These are phyloP conservation scores for Psilocybe azurescens DNA, from an alignment of 768 basidiomycete species.

Conservation along the genomic window DNA sequence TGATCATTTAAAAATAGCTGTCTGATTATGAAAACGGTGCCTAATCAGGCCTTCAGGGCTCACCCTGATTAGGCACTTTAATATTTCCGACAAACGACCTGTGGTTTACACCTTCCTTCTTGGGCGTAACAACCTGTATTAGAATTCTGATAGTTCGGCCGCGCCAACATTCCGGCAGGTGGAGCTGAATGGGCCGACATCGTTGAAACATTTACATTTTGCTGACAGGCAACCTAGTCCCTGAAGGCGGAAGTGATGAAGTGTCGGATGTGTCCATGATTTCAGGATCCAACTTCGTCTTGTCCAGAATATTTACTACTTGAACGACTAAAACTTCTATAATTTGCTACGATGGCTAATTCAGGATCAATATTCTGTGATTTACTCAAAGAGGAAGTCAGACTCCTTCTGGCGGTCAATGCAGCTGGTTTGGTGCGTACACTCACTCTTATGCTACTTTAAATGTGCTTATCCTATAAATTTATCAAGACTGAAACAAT, in stretches of 20 bases:
- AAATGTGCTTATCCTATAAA: background rate
- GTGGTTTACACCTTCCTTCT: too few relatives aligned
- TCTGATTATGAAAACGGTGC: too few relatives aligned
- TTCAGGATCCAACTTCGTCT: too few relatives aligned
- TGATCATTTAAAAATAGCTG: too few relatives aligned
- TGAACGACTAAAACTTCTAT: too few relatives aligned
- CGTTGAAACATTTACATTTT: too few relatives aligned
- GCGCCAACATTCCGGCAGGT: background rate
- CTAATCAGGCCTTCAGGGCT: too few relatives aligned
- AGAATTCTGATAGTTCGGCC: background rate
- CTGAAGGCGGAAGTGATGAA: background rate
- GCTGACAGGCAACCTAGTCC: background rate
- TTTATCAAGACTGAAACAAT: slow-evolving; percentile 5
- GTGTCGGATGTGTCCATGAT: background rate
- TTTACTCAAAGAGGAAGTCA: slow-evolving; percentile 2
- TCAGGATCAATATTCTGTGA: background rate
- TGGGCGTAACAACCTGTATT: too few relatives aligned
- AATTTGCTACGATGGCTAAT: background rate
- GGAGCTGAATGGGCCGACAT: background rate
- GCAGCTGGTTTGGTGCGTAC: slow-evolving; percentile 9
- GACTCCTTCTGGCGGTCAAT: slow-evolving; percentile 6
- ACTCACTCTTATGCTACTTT: background rate
- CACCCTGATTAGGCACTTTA: too few relatives aligned
- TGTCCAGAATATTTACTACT: too few relatives aligned
- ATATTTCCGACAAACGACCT: too few relatives aligned